Conservation (phyloP, 2,329 filamentous ascomycete genomes). For the Meredithiella fracta region DNA sequence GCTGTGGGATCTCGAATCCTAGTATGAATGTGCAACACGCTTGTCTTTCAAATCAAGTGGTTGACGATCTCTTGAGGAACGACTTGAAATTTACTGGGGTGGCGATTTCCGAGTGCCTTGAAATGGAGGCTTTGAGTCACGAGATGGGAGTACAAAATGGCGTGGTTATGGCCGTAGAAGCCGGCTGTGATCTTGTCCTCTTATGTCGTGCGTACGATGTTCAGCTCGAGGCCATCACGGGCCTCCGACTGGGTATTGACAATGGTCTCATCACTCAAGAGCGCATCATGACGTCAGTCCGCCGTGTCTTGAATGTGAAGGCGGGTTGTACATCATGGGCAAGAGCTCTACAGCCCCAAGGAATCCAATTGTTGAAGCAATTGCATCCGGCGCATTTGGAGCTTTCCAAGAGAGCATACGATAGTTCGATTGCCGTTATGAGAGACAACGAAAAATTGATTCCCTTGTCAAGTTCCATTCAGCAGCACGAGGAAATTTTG, state of each 20-base stretch:
- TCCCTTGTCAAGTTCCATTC: slow-evolving; percentile 65
- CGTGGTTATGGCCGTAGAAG: slow-evolving; percentile 93
- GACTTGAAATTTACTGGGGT: slow-evolving; percentile 84
- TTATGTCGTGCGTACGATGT: slow-evolving; percentile 77
- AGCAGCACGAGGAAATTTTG: slow-evolving; percentile 74
- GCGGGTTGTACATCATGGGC: slow-evolving; percentile 77
- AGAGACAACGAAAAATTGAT: slow-evolving; percentile 74
- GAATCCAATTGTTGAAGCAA: slow-evolving; percentile 57
- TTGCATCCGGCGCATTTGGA: slow-evolving; percentile 69
- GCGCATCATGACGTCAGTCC: slow-evolving; percentile 64
- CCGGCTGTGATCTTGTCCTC: slow-evolving; percentile 81
- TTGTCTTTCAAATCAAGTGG: slow-evolving; percentile 81
- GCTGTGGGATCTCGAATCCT: slow-evolving; percentile 78
- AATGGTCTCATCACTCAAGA: slow-evolving; percentile 75
- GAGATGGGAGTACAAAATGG: slow-evolving; percentile 95
- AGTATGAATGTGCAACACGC: slow-evolving; percentile 93
- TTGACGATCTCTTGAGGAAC: slow-evolving; percentile 73
- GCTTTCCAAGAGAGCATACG: slow-evolving; percentile 74
- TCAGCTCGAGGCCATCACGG: slow-evolving; percentile 81
- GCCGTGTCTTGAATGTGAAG: slow-evolving; percentile 66
- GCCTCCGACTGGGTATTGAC: slow-evolving; percentile 74
- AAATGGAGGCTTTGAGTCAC: slow-evolving; percentile 91
- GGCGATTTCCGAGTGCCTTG: slow-evolving; percentile 84
- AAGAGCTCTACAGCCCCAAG: slow-evolving; percentile 74
- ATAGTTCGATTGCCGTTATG: slow-evolving; percentile 82